These are phyloP conservation scores for Vanilla planifolia DNA, from an alignment of 106 monocot genomes.

Conservation along the genomic window DNA sequence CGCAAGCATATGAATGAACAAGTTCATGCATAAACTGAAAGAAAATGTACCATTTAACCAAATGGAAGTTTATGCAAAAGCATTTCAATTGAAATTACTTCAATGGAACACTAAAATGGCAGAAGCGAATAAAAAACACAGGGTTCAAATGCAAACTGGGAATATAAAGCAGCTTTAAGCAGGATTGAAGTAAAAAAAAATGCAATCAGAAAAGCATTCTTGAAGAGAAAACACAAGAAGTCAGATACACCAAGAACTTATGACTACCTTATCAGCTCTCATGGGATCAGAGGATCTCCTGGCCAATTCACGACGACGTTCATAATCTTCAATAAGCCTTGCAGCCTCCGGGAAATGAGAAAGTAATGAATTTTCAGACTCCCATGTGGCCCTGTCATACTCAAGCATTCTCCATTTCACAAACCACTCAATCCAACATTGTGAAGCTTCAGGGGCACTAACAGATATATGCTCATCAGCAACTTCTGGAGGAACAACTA, in stretches of 20 bases:
- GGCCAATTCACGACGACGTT: constrained; percentile 34
- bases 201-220: neutral
- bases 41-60: too few species aligned
- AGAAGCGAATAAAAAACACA: too few species aligned
- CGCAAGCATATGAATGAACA: too few species aligned
- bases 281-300: constrained; percentile 23
- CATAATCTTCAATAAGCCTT: constrained; percentile 47
- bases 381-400: constrained; percentile 87
- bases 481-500: constrained; percentile 27
- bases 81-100: too few species aligned
- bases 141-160: too few species aligned
- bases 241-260: neutral
- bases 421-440: constrained; percentile 60
- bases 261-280: constrained; percentile 35
- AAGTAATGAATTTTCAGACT: constrained; percentile 52
- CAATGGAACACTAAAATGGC: too few species aligned
- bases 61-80: too few species aligned
- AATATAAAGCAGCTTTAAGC: too few species aligned
- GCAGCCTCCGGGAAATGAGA: constrained; percentile 32
- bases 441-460: constrained; percentile 9
- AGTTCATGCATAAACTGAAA: too few species aligned
- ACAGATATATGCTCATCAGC: constrained; percentile 35
- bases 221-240: neutral
- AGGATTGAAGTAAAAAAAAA: too few species aligned
- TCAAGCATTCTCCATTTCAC: constrained; percentile 84